Conservation (phyloP, 805 yeast species). For the Candida adriatica region DNA sequence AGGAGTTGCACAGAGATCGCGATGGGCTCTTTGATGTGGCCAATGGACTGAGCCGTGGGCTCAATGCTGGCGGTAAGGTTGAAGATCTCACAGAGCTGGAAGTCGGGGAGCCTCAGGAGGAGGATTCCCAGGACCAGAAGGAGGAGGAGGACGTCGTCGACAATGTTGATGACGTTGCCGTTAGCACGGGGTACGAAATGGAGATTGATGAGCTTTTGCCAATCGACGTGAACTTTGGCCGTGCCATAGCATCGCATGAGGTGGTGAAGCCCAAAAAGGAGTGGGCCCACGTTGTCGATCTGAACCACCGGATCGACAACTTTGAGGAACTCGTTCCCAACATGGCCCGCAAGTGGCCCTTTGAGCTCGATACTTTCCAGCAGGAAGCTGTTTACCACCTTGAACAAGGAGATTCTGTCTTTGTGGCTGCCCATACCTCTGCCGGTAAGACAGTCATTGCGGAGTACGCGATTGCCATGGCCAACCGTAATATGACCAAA, state of each 20-base stretch:
- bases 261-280: slow-evolving; percentile 34
- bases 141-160: slow-evolving; percentile 14
- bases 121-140: slow-evolving; percentile 17
- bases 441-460: slow-evolving; percentile 99
- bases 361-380: slow-evolving; percentile 89
- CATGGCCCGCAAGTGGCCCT: slow-evolving; percentile 93
- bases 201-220: slow-evolving; percentile 50
- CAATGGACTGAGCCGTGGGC: slow-evolving; percentile 75
- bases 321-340: slow-evolving; percentile 85
- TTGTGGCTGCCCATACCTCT: slow-evolving; percentile 97
- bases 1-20: slow-evolving; percentile 52
- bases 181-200: slow-evolving; percentile 16
- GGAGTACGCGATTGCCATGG: slow-evolving; percentile 97
- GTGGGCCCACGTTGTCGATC: slow-evolving; percentile 95
- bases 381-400: slow-evolving; percentile 94
- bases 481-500: slow-evolving; percentile 91
- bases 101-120: slow-evolving; percentile 13
- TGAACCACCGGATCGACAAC: slow-evolving; percentile 75
- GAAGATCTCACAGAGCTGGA: slow-evolving; percentile 1
- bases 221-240: slow-evolving; percentile 38
- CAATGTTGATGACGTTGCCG: background rate
- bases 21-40: slow-evolving; percentile 79
- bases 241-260: slow-evolving; percentile 16
- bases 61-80: too few relatives aligned
- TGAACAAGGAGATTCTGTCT: slow-evolving; percentile 97